phyloP scores from a whole-genome alignment of 305 asterid species.

The Ajuga reptans region DNA sequence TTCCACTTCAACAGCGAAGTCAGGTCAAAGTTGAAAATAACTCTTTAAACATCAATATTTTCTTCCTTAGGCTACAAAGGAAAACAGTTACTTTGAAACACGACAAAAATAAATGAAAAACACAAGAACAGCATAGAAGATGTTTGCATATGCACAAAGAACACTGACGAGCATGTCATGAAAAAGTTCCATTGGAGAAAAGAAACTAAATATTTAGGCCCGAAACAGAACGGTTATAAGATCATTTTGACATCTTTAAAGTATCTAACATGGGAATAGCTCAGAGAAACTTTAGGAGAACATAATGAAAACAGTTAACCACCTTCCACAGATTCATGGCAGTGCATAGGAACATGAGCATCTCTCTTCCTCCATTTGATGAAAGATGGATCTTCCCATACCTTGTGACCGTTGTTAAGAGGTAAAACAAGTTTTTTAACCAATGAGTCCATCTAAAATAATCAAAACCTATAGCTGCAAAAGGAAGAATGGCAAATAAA shows the following conservation, averaged over 20 bases:
- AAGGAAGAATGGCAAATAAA: background rate
- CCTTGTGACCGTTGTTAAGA: conserved; percentile 52
- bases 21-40: background rate
- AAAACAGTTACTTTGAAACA: background rate
- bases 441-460: conserved; percentile 50
- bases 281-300: background rate
- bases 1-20: background rate
- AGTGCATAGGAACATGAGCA: conserved; percentile 78
- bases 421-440: conserved; percentile 56
- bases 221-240: background rate
- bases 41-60: background rate
- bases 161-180: background rate
- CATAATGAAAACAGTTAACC: conserved; percentile 5
- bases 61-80: background rate
- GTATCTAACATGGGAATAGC: background rate
- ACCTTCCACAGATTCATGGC: conserved; percentile 96
- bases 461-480: conserved; percentile 27
- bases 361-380: conserved; percentile 92
- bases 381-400: conserved; percentile 91
- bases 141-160: background rate
- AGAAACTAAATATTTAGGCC: background rate
- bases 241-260: conserved; percentile 12
- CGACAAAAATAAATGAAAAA: background rate
- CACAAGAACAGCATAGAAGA: too few species aligned
- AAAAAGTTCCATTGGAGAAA: conserved; percentile 6